Evolutionary conservation across 768 basidiomycete species (phyloP), one percentile per base, ranked within the genome.

Genomic region (Boletus rubroflammeus): DNA sequence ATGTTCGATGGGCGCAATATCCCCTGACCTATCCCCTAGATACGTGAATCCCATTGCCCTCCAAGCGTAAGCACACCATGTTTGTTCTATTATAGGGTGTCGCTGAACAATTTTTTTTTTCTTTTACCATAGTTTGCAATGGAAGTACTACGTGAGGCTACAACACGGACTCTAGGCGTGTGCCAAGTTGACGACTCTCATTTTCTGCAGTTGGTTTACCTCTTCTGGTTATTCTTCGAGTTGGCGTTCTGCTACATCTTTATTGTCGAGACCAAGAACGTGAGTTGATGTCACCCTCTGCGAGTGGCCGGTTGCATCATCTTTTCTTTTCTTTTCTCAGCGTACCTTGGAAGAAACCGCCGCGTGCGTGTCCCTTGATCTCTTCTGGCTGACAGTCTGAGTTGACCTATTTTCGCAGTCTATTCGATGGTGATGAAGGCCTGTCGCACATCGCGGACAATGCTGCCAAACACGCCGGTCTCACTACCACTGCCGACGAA

Each of bases 91-190:
- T 31, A 8, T 28, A 11, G n/a, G 6, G 21, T 36, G 23, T 39
- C 11, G 6, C 54, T 55, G 8, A 60, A 21, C 8, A 40, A 19
- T 6, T 6, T 9, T 25, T 25, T 25, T 4, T 26, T 8, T 19
- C 32, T 6, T 25, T 8, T 14, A 23, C 25, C 23, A 3, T 53
- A 65, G 64, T 7, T 58, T 80, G 44, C 69, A 67, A 25, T 81
- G 78, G 78, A 77, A 77, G 60, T 79, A 76, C 68, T 77, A 77
- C 56, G 71, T 74, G 34, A 62, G 73, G 60, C 1, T 26, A 36
- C 35, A 28, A n/a, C 41, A 14, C 5, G 6, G 5, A 29, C 11
- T 15, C 26, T 36, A 1, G 23, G n/a, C n/a, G 4, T n/a, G 36
- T 40, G 17, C 6, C 47, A 36, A 13, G 15, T 17, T 47, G 11